Base-by-base conservation (phyloP, 257 asterid species). In the Lithospermum erythrorhizon region DNA sequence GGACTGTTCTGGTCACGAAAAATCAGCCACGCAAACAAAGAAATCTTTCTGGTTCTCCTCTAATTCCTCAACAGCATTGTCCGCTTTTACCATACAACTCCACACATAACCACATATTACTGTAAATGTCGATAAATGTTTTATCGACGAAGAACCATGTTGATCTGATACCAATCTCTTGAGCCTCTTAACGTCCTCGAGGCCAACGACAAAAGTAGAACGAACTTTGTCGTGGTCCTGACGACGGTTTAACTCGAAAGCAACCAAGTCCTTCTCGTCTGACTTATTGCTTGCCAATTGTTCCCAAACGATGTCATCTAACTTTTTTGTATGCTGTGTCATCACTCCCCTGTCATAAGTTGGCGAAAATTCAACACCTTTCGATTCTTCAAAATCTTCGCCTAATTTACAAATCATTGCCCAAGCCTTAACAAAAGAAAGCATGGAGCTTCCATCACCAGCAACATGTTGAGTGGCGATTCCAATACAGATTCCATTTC, bases 371-470 rank as follows among this genome's bases (percentile, higher is more conserved):
- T 58, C 66, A 21, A 11, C 41, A 56, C 8, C 72, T 9, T 59
- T 13, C 1, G 52, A 53, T 10, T 68, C 52, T 70, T 53, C 61
- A 21, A 70, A 32, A 15, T 72, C 78, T 72, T 65, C 66, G 65
- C 65, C 68, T 65, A 63, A 67, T 51, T 45, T 60, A 35, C 48
- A 72, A 11, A 70, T 68, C 13, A 77, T 47, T 9, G 80, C 82
- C 84, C 87, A 81, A 0, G 76, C 78, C 21, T 76, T 78, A 41
- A 81, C 74, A 61, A 76, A 79, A 2, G 73, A 64, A 41, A 71
- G 71, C 58, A 73, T 68, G 3, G 80, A 62, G 66, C 78, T 79
- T 14, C 79, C 85, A 49, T 79, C 85, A 57, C 80, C 82, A 62
- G 70, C 68, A 9, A 72, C 72, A 72, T 79, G 85, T 75, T 76